Base-by-base conservation (phyloP, 2,329 filamentous ascomycete species). In the Fusarium setosum region DNA sequence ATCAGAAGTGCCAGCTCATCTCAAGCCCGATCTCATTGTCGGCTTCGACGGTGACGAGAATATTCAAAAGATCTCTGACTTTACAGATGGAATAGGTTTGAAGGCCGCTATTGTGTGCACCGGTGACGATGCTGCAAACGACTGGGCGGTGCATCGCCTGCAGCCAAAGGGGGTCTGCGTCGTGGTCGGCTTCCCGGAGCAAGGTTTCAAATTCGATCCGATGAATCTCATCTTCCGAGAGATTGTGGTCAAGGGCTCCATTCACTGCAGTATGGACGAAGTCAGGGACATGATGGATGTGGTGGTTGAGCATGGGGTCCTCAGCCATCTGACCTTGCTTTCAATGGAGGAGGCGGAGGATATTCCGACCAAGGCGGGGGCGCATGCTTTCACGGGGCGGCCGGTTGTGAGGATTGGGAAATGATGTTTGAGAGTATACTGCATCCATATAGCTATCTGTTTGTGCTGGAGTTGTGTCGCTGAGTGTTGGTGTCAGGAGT, bases 161-260 rank as follows among this genome's bases (percentile, higher is more conserved):
- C 65, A 63, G 11, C 66, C 56, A 17, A 59, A 58, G 9, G 65
- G 65, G 5, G 29, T 47, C 4, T 34, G 56, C 5, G 61, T 69
- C 7, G 57, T 42, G 15, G 55, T 59, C 9, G 68, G 68, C 11
- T 37, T 71, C 24, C 68, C 68, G 10, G 45, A 56, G 10, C 17
- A 51, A 9, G 68, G 64, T 5, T 45, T 68, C 42, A 63, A 45
- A n/a, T 64, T 71, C 12, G 63, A 71, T 23, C 24, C 66, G 4
- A 48, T 66, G 47, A 61, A 67, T 31, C 56, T 70, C 21, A 21
- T 66, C 4, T 44, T 50, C n/a, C 45, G 31, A 4, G 64, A 68
- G 37, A 63, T 66, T 42, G 15, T 60, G 4, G 40, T 68, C 20
- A 66, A 66, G 26, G 61, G 67, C 8, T 38, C 53, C 7, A 35